Evolutionary conservation across 2,329 filamentous ascomycete species (phyloP), one percentile per base, ranked within the genome.

Genomic region (Tolypocladium album): DNA sequence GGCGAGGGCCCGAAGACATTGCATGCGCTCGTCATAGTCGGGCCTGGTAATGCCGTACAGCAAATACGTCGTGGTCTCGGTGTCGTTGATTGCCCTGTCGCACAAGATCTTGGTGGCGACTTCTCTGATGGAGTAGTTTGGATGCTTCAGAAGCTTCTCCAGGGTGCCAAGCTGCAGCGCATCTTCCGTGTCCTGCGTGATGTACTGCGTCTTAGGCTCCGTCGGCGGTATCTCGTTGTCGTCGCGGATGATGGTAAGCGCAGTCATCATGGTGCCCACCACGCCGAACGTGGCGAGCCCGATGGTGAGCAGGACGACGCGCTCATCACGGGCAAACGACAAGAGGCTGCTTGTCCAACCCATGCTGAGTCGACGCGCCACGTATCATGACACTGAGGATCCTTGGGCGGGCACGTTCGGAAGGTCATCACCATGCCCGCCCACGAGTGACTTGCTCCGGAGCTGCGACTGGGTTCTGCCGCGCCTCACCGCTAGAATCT

Each of bases 131-230:
- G 88, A 82, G 67, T 84, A 87, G 71, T 87, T 93, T 62, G 88
- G 88, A 70, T 88, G 88, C 58, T 82, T 78, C 15, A 89, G 76
- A 4, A 92, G 79, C 64, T 84, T 88, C 58, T 85, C 78, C 12
- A 92, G 77, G 0, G 89, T 92, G 50, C 81, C 78, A 13, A 85
- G 69, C 61, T 85, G 82, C 50, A 92, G 77, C 2, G 87, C 82
- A 68, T 91, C 88, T 68, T 92, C 88, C 2, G 87, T 89, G 31
- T 88, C 85, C 70, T 91, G 86, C 17, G 85, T 88, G 64, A 90
- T 88, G 70, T 89, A 89, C 65, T 87, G 83, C 57, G 88, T 83
- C 69, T 88, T 87, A 42, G 85, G 85, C 61, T 85, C 82, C 43
- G 77, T 69, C 42, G 84, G 81, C 61, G 84, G 84, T 67, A 94